A percentile compares a stretch with the other conserved stretches of the same genome.
Conservation (phyloP, 345 rosid species). For the Turnera subulata region DNA sequence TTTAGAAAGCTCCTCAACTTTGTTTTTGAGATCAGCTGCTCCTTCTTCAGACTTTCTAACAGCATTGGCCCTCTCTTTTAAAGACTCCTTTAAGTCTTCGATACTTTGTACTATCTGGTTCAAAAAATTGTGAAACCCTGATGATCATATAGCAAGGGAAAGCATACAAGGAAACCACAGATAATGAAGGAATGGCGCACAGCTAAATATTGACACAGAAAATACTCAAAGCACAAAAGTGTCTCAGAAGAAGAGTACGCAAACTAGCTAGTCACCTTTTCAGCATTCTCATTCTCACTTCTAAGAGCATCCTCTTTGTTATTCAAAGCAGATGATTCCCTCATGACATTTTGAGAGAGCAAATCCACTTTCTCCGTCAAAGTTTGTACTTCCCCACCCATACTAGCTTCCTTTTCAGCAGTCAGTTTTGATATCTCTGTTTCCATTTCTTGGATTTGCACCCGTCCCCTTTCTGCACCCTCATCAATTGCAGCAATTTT, state of each 20-base stretch:
- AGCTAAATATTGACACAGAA: conserved; percentile 6
- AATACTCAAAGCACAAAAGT: conserved; percentile 5
- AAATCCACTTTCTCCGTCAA: conserved; percentile 74
- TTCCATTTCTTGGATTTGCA: conserved; percentile 62
- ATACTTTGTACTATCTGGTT: conserved; percentile 58
- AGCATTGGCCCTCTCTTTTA: conserved; percentile 66
- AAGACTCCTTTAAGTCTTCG: conserved; percentile 73
- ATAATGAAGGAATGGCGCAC: conserved; percentile 8
- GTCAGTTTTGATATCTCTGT: conserved; percentile 49
- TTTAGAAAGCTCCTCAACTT: conserved; percentile 65
- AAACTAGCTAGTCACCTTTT: conserved; percentile 45
- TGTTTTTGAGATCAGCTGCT: conserved; percentile 63
- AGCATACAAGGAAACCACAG: background rate
- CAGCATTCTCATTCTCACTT: conserved; percentile 68
- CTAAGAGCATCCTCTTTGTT: conserved; percentile 71
- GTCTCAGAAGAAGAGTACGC: background rate
- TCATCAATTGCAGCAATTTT: conserved; percentile 54
- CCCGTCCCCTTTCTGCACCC: conserved; percentile 36
- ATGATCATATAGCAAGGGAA: conserved; percentile 4
- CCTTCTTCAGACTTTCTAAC: conserved; percentile 83
- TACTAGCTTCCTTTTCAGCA: conserved; percentile 78
- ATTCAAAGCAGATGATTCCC: conserved; percentile 65
- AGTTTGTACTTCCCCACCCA: conserved; percentile 82
- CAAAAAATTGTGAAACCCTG: conserved; percentile 19
- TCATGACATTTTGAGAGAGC: conserved; percentile 64